Percentiles rank a stretch among this genome's conserved stretches.
phyloP scores from a whole-genome alignment of 805 yeast species.

The Wickerhamiella cacticola region DNA sequence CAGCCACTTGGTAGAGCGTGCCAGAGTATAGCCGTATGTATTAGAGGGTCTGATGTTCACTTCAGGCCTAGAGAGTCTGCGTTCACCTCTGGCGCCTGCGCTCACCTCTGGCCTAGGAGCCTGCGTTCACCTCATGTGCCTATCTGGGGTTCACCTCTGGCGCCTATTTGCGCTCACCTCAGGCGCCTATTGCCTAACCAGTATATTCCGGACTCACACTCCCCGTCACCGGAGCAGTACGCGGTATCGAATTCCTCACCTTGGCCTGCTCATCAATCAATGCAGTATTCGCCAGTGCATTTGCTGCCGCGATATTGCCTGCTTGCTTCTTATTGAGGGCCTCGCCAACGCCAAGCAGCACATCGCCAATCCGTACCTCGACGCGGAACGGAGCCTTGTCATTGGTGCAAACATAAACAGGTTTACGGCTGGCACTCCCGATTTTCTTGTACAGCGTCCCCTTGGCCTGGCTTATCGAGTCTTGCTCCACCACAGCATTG shows the following conservation, averaged over 20 bases:
- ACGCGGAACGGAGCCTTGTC: neutral
- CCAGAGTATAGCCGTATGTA: no score
- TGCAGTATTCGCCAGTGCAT: conserved; percentile 3
- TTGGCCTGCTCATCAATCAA: conserved; percentile 9
- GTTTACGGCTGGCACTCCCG: conserved; percentile 2
- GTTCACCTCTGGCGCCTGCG: no score
- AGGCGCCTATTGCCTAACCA: no score
- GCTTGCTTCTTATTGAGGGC: conserved; percentile 7
- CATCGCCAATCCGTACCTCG: conserved; percentile 2
- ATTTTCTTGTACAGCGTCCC: conserved; percentile 6
- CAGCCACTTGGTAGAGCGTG: no score
- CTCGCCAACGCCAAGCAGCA: neutral
- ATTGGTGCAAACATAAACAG: neutral
- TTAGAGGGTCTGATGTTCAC: no score
- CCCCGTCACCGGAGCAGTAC: conserved; percentile 1
- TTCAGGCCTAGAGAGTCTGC: no score
- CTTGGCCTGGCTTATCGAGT: neutral
- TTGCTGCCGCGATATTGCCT: conserved; percentile 9
- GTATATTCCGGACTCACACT: neutral
- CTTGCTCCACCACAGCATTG: neutral
- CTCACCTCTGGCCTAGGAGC: no score
- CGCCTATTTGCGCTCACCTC: no score
- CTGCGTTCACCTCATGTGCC: no score
- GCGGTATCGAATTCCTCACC: neutral
- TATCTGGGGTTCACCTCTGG: no score